These are phyloP conservation scores for Styphnolobium japonicum DNA, from an alignment of 306 rosid species.

Conservation along the genomic window DNA sequence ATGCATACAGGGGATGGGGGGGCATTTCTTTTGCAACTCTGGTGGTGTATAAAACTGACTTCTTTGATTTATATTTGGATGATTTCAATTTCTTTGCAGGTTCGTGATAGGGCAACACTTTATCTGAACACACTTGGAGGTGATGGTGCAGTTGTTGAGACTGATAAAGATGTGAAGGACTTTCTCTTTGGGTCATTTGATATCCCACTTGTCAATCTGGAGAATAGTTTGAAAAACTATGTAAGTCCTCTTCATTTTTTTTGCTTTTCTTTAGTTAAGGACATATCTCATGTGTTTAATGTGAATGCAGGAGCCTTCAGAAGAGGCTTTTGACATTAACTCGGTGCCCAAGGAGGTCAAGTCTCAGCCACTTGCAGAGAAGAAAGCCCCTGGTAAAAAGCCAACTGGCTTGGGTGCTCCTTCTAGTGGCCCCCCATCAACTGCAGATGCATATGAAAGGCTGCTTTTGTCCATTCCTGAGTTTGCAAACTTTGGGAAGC, in stretches of 20 bases:
- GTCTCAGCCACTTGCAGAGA: constrained; percentile 87
- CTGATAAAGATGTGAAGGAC: constrained; percentile 62
- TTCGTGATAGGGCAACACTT: constrained; percentile 97
- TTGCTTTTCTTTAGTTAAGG: constrained; percentile 1
- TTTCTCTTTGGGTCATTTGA: constrained; percentile 91
- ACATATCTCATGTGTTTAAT: constrained; percentile 36
- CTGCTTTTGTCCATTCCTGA: constrained; percentile 71
- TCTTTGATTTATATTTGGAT: constrained; percentile 6
- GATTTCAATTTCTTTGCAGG: constrained; percentile 48
- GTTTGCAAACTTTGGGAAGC: constrained; percentile 76
- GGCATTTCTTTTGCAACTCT: background rate
- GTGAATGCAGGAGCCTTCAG: constrained; percentile 79
- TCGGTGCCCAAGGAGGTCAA: constrained; percentile 86
- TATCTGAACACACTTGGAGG: constrained; percentile 84
- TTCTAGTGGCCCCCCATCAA: constrained; percentile 66
- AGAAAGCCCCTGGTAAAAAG: constrained; percentile 91
- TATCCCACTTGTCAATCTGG: constrained; percentile 84
- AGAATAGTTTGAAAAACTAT: constrained; percentile 79
- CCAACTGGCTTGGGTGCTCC: constrained; percentile 83
- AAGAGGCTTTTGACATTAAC: constrained; percentile 78
- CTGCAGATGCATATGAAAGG: constrained; percentile 83
- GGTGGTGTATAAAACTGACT: background rate
- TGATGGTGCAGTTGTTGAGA: constrained; percentile 66
- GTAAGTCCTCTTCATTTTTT: constrained; percentile 44
- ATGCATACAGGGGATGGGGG: background rate